A percentile compares a stretch with the other conserved stretches of the same genome.
Conservation (phyloP, 805 yeast genomes). For the Wickerhamiella qilinensis region DNA sequence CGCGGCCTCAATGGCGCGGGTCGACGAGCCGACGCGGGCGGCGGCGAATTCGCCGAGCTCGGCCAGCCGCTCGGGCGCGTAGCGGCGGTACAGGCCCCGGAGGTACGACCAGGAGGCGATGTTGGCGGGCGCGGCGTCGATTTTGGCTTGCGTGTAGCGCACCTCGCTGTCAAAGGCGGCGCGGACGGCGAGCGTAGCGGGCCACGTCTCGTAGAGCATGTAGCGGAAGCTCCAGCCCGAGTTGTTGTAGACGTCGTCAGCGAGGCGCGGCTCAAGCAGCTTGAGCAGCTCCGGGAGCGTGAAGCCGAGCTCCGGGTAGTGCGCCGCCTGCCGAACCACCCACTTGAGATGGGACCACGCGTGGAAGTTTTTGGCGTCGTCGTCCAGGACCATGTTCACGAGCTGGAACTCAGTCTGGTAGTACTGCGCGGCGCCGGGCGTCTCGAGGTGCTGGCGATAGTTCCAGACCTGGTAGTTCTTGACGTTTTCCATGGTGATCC, state of each 20-base stretch:
- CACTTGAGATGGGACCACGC: conserved; percentile 91
- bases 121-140: conserved; percentile 58
- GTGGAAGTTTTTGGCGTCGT: conserved; percentile 83
- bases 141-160: conserved; percentile 32
- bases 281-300: conserved; percentile 28
- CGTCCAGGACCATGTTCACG: conserved; percentile 48
- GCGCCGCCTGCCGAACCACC: conserved; percentile 39
- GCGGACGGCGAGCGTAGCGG: conserved; percentile 8
- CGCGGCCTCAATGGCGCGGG: conserved; percentile 48
- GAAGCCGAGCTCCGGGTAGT: conserved; percentile 4
- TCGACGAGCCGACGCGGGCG: conserved; percentile 26
- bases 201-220: conserved; percentile 25
- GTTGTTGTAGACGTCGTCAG: conserved; percentile 64
- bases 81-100: conserved; percentile 33
- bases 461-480: conserved; percentile 98
- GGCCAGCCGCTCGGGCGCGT: conserved; percentile 23
- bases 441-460: conserved; percentile 54
- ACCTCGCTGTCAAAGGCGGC: conserved; percentile 31
- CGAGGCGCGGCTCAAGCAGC: conserved; percentile 34
- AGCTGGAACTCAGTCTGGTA: conserved; percentile 45
- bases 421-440: conserved; percentile 17
- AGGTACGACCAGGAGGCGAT: conserved; percentile 78
- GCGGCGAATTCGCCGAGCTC: conserved; percentile 27
- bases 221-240: conserved; percentile 87
- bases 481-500: conserved; percentile 54